Evolutionary conservation across 2,329 filamentous ascomycete genomes (phyloP).

Genomic region (Clonostachys rosea): DNA sequence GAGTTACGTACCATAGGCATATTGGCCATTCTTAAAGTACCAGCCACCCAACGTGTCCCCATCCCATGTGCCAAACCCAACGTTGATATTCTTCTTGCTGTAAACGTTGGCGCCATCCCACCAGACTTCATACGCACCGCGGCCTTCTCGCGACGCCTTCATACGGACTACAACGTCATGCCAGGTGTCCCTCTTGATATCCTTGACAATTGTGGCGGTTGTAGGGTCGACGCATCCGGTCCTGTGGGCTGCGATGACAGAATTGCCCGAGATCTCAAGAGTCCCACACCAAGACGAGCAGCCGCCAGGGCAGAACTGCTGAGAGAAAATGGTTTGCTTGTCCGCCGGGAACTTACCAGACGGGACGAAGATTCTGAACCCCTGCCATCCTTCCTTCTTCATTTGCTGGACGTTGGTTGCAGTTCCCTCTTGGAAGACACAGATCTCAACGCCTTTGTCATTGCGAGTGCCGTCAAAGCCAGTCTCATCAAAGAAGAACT

Average conservation of each 20-base stretch:
- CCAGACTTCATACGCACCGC: neutral
- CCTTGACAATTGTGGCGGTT: neutral
- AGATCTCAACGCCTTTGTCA: neutral
- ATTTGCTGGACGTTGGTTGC: neutral
- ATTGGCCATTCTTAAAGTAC: neutral
- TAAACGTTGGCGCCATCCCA: neutral
- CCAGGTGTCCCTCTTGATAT: neutral
- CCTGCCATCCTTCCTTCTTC: neutral
- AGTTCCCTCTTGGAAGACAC: neutral
- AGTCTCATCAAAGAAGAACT: neutral
- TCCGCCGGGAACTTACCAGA: neutral
- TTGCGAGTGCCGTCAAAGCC: neutral
- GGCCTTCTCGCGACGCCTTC: neutral
- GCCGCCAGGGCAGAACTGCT: neutral
- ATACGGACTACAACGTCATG: neutral
- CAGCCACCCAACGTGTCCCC: neutral
- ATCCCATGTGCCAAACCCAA: neutral
- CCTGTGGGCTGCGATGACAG: neutral
- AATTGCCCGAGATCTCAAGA: neutral
- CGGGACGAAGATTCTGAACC: neutral
- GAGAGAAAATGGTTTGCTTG: neutral
- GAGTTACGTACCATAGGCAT: neutral
- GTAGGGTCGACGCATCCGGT: neutral
- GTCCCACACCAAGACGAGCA: neutral
- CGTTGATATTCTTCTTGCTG: neutral